These are phyloP conservation scores for Sanguinoderma infundibulare DNA, from an alignment of 1,284 basidiomycete species.

Conservation along the genomic window DNA sequence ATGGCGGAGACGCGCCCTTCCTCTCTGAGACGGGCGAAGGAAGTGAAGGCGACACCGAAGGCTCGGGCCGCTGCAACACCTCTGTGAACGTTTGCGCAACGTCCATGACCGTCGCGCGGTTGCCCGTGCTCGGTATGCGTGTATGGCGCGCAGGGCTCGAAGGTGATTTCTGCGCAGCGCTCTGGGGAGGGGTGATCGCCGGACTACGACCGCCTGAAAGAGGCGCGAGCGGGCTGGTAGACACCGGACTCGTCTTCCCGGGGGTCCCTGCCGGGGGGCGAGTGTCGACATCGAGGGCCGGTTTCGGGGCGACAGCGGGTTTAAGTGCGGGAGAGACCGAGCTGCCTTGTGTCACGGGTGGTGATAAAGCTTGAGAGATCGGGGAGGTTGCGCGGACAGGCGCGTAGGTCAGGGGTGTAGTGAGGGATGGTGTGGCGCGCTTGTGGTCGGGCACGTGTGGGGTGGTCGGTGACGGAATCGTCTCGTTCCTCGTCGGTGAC, in stretches of 20 bases:
- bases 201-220: slow-evolving; percentile 11
- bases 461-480: neutral
- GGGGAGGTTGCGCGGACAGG: slow-evolving; percentile 11
- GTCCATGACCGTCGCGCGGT: slow-evolving; percentile 76
- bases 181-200: slow-evolving; percentile 19
- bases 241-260: slow-evolving; percentile 13
- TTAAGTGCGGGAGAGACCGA: slow-evolving; percentile 1
- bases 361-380: slow-evolving; percentile 14
- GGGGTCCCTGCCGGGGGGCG: neutral
- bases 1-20: slow-evolving; percentile 6
- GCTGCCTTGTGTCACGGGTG: slow-evolving; percentile 14
- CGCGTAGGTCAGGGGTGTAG: slow-evolving; percentile 1
- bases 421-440: slow-evolving; percentile 2
- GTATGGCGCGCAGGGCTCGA: slow-evolving; percentile 42
- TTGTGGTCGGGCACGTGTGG: neutral
- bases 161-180: slow-evolving; percentile 23
- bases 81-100: slow-evolving; percentile 66
- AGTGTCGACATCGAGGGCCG: slow-evolving; percentile 14
- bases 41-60: slow-evolving; percentile 1
- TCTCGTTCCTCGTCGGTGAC: slow-evolving; percentile 13
- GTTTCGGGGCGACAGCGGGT: slow-evolving; percentile 13
- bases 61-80: slow-evolving; percentile 18
- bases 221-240: slow-evolving; percentile 15
- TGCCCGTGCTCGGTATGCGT: slow-evolving; percentile 71
- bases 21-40: slow-evolving; percentile 7